A percentile compares a stretch with the other conserved stretches of the same genome.
These are phyloP conservation scores for Tulasnella sp. DNA, from an alignment of 768 basidiomycete genomes.

Conservation along the genomic window DNA sequence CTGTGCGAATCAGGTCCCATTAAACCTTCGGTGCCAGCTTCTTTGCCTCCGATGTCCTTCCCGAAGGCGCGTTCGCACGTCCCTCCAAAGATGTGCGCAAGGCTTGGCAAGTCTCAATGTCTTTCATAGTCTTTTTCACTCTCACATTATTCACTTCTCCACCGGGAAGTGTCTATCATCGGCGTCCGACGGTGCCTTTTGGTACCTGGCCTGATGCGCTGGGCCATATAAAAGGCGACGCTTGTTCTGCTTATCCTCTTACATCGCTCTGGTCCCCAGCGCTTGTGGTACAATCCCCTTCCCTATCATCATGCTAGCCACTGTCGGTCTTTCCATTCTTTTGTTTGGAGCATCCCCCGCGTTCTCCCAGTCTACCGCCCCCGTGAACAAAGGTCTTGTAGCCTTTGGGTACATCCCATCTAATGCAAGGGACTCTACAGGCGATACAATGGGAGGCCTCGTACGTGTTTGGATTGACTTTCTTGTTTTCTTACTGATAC, in stretches of 20 bases:
- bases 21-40: not conserved
- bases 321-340: not conserved
- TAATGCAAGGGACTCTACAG: conserved; percentile 52
- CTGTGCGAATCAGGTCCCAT: not conserved
- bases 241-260: not conserved
- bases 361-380: not conserved
- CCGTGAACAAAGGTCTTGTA: conserved; percentile 46
- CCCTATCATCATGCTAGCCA: not conserved
- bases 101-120: not conserved
- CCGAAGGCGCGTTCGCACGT: not conserved
- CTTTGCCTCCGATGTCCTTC: not conserved
- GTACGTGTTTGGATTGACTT: conserved; percentile 34
- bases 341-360: not conserved
- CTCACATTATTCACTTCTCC: not conserved
- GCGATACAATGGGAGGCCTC: conserved; percentile 57
- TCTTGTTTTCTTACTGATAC: not conserved
- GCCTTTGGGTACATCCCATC: conserved; percentile 61
- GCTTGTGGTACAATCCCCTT: not conserved
- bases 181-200: not conserved
- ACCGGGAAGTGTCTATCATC: not conserved
- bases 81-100: not conserved
- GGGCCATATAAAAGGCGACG: not conserved
- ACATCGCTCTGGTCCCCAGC: not conserved
- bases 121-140: not conserved
- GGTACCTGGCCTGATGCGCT: not conserved